Conservation (phyloP, 1,139 yeast species). For the Candida smagusa region DNA sequence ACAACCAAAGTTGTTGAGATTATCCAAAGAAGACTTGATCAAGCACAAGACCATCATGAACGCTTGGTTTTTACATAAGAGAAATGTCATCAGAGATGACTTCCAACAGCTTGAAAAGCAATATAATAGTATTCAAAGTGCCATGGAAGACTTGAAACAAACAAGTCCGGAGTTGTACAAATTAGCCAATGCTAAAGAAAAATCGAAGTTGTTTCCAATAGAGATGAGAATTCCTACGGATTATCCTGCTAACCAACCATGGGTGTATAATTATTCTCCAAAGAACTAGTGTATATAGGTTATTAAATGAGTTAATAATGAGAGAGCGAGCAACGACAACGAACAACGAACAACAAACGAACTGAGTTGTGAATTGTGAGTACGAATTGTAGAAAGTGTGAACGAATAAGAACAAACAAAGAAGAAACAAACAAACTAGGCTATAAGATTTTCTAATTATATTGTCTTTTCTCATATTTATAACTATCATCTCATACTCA, state of each 20-base stretch:
- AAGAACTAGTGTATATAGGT: constrained; percentile 6
- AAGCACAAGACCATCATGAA: constrained; percentile 81
- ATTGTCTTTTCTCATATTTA: no score
- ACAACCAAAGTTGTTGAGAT: constrained; percentile 76
- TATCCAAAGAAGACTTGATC: constrained; percentile 76
- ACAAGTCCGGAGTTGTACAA: constrained; percentile 47
- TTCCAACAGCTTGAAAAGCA: constrained; percentile 55
- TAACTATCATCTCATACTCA: no score
- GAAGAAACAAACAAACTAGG: no score
- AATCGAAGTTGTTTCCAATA: constrained; percentile 60
- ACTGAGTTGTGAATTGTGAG: no score
- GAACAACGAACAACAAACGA: no score
- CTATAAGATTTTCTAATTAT: no score
- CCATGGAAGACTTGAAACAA: constrained; percentile 68
- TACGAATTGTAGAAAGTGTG: no score
- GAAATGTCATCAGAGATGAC: constrained; percentile 44
- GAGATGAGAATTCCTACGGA: constrained; percentile 89
- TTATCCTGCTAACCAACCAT: constrained; percentile 79
- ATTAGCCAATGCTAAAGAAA: constrained; percentile 47
- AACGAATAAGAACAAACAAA: no score
- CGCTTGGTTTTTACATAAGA: constrained; percentile 73
- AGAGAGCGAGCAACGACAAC: no score
- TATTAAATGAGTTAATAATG: no score
- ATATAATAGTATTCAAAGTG: constrained; percentile 62
- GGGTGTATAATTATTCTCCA: constrained; percentile 63